Evolutionary conservation across 1,284 basidiomycete species (phyloP).

Genomic region (Puccinia hordei): DNA sequence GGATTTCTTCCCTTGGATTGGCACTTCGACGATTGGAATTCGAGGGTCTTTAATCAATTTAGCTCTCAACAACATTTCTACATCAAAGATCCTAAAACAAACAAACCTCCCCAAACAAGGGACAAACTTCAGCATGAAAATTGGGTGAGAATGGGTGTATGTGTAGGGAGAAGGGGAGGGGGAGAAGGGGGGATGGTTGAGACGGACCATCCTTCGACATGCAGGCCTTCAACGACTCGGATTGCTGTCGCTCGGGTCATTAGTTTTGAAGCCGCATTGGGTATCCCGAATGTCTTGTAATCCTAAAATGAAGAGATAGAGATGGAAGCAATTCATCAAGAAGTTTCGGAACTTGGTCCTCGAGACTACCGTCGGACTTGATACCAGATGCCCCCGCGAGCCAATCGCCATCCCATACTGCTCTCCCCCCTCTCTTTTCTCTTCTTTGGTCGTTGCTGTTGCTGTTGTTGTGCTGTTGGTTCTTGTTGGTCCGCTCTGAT

Average conservation of each 20-base stretch:
- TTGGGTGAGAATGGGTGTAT: slow-evolving; percentile 5
- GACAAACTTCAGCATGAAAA: neutral
- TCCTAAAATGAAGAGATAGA: slow-evolving; percentile 77
- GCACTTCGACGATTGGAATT: slow-evolving; percentile 79
- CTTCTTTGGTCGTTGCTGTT: neutral
- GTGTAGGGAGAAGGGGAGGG: neutral
- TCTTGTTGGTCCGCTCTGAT: neutral
- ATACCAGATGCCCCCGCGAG: slow-evolving; percentile 85
- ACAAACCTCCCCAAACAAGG: neutral
- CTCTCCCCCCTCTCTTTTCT: neutral
- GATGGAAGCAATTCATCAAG: slow-evolving; percentile 87
- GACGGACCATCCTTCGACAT: slow-evolving; percentile 50
- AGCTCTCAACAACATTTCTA: slow-evolving; percentile 31
- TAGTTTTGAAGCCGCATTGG: slow-evolving; percentile 87
- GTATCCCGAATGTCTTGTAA: slow-evolving; percentile 87
- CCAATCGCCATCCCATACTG: slow-evolving; percentile 65
- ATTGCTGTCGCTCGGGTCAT: slow-evolving; percentile 34
- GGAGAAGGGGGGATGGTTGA: neutral
- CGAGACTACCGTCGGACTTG: slow-evolving; percentile 89
- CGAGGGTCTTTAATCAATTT: slow-evolving; percentile 62
- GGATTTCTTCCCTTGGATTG: slow-evolving; percentile 85
- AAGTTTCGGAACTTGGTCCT: slow-evolving; percentile 83
- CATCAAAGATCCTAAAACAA: slow-evolving; percentile 42
- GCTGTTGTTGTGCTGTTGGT: neutral
- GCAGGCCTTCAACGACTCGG: slow-evolving; percentile 28